phyloP scores from a whole-genome alignment of 768 basidiomycete species.

The Pilatotrama ljubarskyi region DNA sequence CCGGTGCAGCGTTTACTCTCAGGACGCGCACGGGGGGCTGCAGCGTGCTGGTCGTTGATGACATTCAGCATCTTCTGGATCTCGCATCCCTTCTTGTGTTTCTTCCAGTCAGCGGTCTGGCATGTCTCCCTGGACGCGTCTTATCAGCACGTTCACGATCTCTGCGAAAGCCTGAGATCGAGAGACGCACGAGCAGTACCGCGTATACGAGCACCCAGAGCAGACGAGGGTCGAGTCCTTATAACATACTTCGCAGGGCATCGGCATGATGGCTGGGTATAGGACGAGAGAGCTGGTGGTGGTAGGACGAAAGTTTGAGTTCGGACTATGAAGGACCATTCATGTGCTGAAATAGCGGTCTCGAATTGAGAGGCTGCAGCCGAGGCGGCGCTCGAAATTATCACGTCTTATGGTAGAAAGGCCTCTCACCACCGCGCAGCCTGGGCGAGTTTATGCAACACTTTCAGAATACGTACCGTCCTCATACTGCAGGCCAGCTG shows the following conservation, averaged over 20 bases:
- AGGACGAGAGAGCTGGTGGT: background rate
- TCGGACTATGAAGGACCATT: background rate
- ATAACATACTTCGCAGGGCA: conserved; percentile 9
- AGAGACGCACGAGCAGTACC: conserved; percentile 16
- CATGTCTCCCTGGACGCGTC: conserved; percentile 18
- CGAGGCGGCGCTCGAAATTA: background rate
- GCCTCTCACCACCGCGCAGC: too few relatives aligned
- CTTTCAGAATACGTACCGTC: too few relatives aligned
- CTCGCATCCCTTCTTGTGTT: conserved; percentile 37
- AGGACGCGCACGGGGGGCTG: conserved; percentile 22
- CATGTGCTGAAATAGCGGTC: background rate
- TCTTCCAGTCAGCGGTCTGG: conserved; percentile 33
- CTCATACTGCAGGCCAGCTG: too few relatives aligned
- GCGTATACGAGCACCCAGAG: conserved; percentile 19
- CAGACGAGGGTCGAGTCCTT: conserved; percentile 9
- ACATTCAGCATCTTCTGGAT: conserved; percentile 32
- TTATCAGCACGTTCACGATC: background rate
- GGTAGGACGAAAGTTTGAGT: background rate
- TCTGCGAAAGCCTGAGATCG: background rate
- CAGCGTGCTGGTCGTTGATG: conserved; percentile 23
- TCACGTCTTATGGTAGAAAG: background rate
- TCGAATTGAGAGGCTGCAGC: background rate
- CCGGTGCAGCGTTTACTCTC: conserved; percentile 27
- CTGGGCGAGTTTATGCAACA: too few relatives aligned
- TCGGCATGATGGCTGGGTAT: background rate